phyloP scores from a whole-genome alignment of 805 yeast genomes.

The Millerozyma miso region DNA sequence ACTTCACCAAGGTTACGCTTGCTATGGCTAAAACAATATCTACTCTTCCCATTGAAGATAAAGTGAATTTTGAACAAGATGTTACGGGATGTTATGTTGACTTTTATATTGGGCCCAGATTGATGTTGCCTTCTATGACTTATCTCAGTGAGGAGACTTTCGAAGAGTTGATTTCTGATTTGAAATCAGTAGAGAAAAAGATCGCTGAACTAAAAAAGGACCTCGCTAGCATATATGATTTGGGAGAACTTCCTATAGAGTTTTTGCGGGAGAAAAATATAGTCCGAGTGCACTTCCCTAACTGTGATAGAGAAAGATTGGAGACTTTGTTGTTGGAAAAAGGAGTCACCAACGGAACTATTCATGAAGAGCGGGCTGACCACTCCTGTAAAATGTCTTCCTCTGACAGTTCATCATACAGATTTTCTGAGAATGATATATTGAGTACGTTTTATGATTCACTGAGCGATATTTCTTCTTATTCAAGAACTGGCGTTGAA shows the following conservation, averaged over 20 bases:
- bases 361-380: constrained; percentile 28
- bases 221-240: constrained; percentile 44
- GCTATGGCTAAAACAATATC: constrained; percentile 17
- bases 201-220: constrained; percentile 42
- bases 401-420: background rate
- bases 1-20: constrained; percentile 17
- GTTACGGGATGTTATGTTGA: constrained; percentile 30
- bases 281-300: constrained; percentile 65
- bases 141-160: constrained; percentile 27
- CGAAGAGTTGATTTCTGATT: constrained; percentile 57
- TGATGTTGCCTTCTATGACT: constrained; percentile 30
- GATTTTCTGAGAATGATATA: constrained; percentile 16
- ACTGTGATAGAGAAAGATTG: constrained; percentile 56
- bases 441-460: constrained; percentile 17
- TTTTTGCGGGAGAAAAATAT: constrained; percentile 34
- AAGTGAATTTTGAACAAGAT: constrained; percentile 8
- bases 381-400: background rate
- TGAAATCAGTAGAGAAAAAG: constrained; percentile 40
- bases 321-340: constrained; percentile 54
- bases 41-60: constrained; percentile 15
- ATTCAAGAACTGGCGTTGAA: constrained; percentile 9
- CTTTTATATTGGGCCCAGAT: constrained; percentile 22
- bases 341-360: constrained; percentile 55
- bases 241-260: constrained; percentile 65
- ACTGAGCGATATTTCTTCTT: constrained; percentile 12